Base-by-base conservation (phyloP, 2,329 filamentous ascomycete species). In the Colletotrichum sublineola region DNA sequence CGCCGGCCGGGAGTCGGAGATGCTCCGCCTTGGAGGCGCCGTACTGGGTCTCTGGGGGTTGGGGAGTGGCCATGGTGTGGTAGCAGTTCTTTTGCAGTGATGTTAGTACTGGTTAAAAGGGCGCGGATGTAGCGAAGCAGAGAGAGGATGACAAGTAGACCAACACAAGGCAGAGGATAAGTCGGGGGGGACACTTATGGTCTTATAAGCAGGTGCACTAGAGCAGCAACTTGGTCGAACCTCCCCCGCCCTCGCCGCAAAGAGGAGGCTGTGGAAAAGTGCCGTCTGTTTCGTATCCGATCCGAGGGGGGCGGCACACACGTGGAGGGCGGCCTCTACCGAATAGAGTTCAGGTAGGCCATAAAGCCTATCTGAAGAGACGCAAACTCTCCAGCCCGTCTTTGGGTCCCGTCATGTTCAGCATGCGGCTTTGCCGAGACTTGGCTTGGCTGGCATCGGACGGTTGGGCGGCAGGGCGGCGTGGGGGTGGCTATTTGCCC, bases 1-100 rank as follows among this genome's bases (percentile, higher is more conserved):
- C 80, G 60, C 81, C 81, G 52, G 68, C 67, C 7, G 67, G 71
- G 2, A 74, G 71, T 12, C 71, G 48, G 8, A 63, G 15, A 20
- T 58, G 50, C 14, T 31, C 7, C 2, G 71, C 64, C 36, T 74
- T 74, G 60, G 73, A 64, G 7, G 62, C 46, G 7, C 71, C 73
- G 14, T 62, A 68, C 2, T 56, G 31, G 20, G 12, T 4, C 42
- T 60, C 63, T 8, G 38, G 20, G 5, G 55, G 58, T 9, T 63
- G 56, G 7, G 52, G 40, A 3, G 71, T 56, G 15, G 52, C 4
- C 63, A 64, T 33, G 2, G n/a, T 63, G 14, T 40, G 29, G 57
- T 33, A 9, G 71, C 24, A 52, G 15, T 14, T 1, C 5, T 52
- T 71, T 73, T 24, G 2, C 69, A 24, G 29, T 40, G 12, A n/a